Base-by-base conservation (phyloP, 345 rosid genomes). In the Rhodamnia argentea region DNA sequence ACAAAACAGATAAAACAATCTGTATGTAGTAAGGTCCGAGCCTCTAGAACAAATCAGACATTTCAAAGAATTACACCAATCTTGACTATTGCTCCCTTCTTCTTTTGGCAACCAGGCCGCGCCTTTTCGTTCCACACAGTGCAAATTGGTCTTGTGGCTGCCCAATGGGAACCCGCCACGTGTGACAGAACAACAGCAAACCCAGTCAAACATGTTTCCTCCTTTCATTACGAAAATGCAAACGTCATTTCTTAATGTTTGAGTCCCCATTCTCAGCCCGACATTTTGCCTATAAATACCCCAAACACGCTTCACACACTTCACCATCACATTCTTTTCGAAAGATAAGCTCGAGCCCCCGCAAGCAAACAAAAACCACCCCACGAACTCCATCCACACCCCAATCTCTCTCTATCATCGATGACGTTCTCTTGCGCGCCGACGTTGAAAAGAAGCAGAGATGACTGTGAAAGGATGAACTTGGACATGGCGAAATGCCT, bases 401-500 rank as follows among this genome's bases (percentile, higher is more conserved):
- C 74, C 53, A 22, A 62, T 62, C 11, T 27, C 59, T 40, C 12
- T 42, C n/a, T 9, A 37, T 83, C 74, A n/a, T 57, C 51, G 15
- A 83, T 22, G 27, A 55, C 27, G 13, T 29, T 23, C 26, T 40
- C 47, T 75, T 74, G 22, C 27, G 29, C 6, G 2, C 56, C 47
- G 11, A 60, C 51, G n/a, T 91, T 92, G 94, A 92, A 93, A 91
- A 94, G 91, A 91, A 89, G 70, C 52, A 92, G 88, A 86, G 90
- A 87, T 70, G 86, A 87, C 16, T 53, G 12, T 1, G 93, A 84
- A 78, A 62, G 55, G 51, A 89, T 40, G 14, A 83, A 53, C 55
- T n/a, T 89, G 84, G 90, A 90, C 84, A 90, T 91, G 88, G 97
- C 94, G 15, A 92, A 85, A 13, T 95, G 95, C 83, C 89, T 96